A percentile compares a stretch with the other conserved stretches of the same genome.
These are phyloP conservation scores for Raffaelea ambrosiae DNA, from an alignment of 2,329 filamentous ascomycete genomes.

Conservation along the genomic window DNA sequence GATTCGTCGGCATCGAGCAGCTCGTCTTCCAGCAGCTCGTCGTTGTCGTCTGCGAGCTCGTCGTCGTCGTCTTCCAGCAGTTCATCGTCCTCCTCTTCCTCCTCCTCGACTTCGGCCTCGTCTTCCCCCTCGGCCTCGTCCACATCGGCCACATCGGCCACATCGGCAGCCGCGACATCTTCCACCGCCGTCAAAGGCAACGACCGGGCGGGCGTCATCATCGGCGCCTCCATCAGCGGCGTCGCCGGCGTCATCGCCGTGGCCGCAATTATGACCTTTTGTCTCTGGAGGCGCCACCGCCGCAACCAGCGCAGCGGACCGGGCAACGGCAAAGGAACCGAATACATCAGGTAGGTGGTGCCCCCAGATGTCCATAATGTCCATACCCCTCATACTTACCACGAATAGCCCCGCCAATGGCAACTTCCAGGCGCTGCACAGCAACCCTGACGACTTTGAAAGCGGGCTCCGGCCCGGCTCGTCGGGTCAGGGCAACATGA, in stretches of 20 bases:
- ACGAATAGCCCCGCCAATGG: conserved; percentile 14
- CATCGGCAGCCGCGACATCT: conserved; percentile 4
- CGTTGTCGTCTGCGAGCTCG: conserved; percentile 10
- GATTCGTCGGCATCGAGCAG: conserved; percentile 4
- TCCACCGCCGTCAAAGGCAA: conserved; percentile 11
- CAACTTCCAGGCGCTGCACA: conserved; percentile 29
- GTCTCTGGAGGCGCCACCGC: conserved; percentile 32
- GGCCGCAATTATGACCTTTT: conserved; percentile 30
- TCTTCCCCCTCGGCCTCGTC: conserved; percentile 9
- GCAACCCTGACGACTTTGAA: conserved; percentile 23
- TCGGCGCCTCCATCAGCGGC: conserved; percentile 46
- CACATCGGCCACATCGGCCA: conserved; percentile 10
- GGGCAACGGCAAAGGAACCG: conserved; percentile 19
- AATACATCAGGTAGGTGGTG: conserved; percentile 31
- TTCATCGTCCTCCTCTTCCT: conserved; percentile 13
- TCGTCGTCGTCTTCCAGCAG: conserved; percentile 12
- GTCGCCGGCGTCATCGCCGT: conserved; percentile 36
- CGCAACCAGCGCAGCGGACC: conserved; percentile 32
- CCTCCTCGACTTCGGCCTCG: conserved; percentile 6
- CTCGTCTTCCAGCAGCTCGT: neutral
- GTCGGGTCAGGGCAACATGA: neutral
- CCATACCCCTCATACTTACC: no score
- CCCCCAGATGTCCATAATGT: no score
- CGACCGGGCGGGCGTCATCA: conserved; percentile 38
- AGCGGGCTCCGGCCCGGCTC: conserved; percentile 13